phyloP scores from a whole-genome alignment of 2,329 filamentous ascomycete genomes.

The Xylaria polymorpha region DNA sequence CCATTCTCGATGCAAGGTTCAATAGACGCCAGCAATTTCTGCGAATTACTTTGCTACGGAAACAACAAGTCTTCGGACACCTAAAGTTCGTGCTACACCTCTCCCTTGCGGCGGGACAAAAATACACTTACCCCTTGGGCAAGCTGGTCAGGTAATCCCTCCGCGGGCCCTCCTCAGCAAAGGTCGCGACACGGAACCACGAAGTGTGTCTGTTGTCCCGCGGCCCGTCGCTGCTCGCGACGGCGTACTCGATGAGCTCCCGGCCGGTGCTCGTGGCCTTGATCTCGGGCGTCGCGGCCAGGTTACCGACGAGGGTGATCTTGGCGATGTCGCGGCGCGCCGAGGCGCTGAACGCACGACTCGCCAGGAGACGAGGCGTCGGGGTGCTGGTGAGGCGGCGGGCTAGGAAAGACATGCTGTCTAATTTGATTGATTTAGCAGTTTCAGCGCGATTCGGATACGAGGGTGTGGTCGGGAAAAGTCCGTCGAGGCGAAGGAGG shows the following conservation, averaged over 20 bases:
- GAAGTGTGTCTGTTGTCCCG: conserved; percentile 79
- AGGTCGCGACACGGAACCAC: conserved; percentile 86
- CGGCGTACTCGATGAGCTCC: conserved; percentile 80
- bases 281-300: conserved; percentile 83
- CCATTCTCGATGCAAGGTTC: not conserved
- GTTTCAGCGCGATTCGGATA: not conserved
- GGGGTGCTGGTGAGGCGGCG: conserved; percentile 61
- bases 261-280: conserved; percentile 74
- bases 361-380: conserved; percentile 52
- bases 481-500: not conserved
- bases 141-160: conserved; percentile 79
- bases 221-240: conserved; percentile 76
- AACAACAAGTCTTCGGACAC: not conserved
- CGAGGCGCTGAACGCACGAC: conserved; percentile 81
- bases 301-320: conserved; percentile 87
- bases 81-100: not conserved
- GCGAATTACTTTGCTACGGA: not conserved
- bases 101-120: not conserved
- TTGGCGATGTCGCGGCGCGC: conserved; percentile 74
- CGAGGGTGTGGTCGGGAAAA: not conserved
- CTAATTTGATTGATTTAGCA: not conserved
- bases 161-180: conserved; percentile 72
- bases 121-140: conserved; percentile 81
- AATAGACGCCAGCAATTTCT: not conserved
- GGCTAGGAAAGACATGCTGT: conserved; percentile 60